phyloP scores from a whole-genome alignment of 176 grass and related monocot genomes.

The Aegilops longissima region DNA sequence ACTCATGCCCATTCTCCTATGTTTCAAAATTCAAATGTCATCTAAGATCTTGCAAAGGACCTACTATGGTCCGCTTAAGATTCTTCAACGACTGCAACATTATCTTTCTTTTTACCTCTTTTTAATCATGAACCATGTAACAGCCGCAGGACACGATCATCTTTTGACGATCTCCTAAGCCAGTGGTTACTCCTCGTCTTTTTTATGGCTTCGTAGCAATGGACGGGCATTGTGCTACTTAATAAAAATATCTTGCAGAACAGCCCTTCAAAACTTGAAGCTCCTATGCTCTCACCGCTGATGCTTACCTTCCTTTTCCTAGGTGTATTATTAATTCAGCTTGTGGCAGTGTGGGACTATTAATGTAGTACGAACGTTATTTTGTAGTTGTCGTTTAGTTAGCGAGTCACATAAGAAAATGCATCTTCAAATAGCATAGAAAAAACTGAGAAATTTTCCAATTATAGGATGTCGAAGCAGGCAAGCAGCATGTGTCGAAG shows the following conservation, averaged over 20 bases:
- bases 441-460: neutral
- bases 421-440: neutral
- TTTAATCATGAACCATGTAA: too few relatives aligned
- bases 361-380: neutral
- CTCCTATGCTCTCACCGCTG: neutral
- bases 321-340: slow-evolving; percentile 3
- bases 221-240: too few relatives aligned
- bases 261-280: slow-evolving; percentile 1
- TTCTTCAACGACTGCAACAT: too few relatives aligned
- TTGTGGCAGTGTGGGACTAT: neutral
- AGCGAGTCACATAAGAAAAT: neutral
- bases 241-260: neutral
- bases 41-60: too few relatives aligned
- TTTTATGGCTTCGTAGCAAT: too few relatives aligned
- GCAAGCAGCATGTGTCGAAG: neutral
- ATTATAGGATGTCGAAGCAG: neutral
- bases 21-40: too few relatives aligned
- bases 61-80: too few relatives aligned
- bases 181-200: too few relatives aligned
- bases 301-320: neutral
- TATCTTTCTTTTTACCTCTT: too few relatives aligned
- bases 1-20: too few relatives aligned
- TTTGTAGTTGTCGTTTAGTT: slow-evolving; percentile 2
- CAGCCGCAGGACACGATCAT: too few relatives aligned
- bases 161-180: too few relatives aligned